Evolutionary conservation across 1,284 basidiomycete genomes (phyloP), one percentile per base, ranked within the genome.

Genomic region (Entoloma clypeatum): DNA sequence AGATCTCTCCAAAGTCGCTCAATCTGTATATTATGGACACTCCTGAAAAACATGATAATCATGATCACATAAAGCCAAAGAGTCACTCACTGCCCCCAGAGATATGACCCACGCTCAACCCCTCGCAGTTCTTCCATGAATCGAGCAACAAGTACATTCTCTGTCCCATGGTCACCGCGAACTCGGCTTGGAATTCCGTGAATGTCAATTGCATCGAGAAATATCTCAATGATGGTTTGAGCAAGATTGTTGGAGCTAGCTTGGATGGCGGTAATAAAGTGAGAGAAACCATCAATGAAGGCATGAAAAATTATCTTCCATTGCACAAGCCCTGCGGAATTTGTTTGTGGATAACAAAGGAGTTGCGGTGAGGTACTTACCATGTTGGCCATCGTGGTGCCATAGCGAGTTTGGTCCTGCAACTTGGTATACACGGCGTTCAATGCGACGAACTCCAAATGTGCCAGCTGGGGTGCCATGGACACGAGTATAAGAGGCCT

Each of bases 1-100:
- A 58, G 28, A 30, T 60, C 53, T n/a, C 44, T 41, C 67, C 68
- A 70, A 0, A 71, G 49, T 1, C 64, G 45, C 43, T 68, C 65
- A 18, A 67, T 64, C 1, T 53, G 45, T 2, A 52, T 57, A 25
- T 60, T 61, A 26, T 61, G 52, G 3, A 61, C 49, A 40, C 55
- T 64, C 39, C 56, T 59, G 29, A 40, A 44, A 14, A 55, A 40
- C 38, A n/a, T 23, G 18, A n/a, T 39, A 13, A 30, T 26, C 19
- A 37, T 18, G 14, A 19, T 9, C 6, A 11, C 18, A 41, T 11
- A 45, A 8, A 28, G 21, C 16, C 27, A 19, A 21, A 23, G 7
- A 43, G 25, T 29, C 4, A 57, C 57, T 28, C 28, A 62, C 61
- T 54, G 30, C n/a, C 65, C 63, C 49, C 54, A 63, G 17, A 67